Conservation (phyloP, 495 filamentous ascomycete genomes). For the Penicillium egyptiacum region DNA sequence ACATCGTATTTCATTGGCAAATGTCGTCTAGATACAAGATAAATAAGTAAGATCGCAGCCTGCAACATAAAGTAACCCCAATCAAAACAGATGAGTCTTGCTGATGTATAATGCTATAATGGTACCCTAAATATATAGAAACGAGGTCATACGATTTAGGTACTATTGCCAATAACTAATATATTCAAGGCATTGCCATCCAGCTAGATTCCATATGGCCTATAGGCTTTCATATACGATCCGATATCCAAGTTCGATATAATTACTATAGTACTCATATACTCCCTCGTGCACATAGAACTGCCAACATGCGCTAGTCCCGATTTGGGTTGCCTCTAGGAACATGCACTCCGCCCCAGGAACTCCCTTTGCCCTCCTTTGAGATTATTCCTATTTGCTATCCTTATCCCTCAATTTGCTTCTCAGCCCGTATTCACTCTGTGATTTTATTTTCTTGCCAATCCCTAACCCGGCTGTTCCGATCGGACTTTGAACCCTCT, state of each 20-base stretch:
- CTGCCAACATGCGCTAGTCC: conserved; percentile 21
- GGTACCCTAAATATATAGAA: not conserved
- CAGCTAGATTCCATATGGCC: not conserved
- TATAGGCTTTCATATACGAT: not conserved
- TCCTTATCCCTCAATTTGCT: conserved; percentile 6
- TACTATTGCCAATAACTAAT: not conserved
- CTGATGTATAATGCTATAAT: not conserved
- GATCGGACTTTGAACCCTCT: conserved; percentile 8
- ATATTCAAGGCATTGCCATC: not conserved
- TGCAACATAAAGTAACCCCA: not conserved
- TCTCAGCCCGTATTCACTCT: not conserved
- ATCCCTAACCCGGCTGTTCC: conserved; percentile 6
- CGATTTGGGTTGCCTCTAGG: conserved; percentile 18
- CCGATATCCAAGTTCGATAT: not conserved
- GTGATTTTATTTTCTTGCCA: not conserved
- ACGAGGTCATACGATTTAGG: not conserved
- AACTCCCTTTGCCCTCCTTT: conserved; percentile 17
- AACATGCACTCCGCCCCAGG: conserved; percentile 11
- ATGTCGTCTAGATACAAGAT: not conserved
- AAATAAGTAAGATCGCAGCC: not conserved
- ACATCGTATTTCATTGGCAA: not conserved
- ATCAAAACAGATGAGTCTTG: not conserved
- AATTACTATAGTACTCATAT: not conserved
- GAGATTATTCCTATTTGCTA: conserved; percentile 10
- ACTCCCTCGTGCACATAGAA: not conserved